Conservation (phyloP, 202 grass and related monocot genomes). For the Tripidium arundinaceum region DNA sequence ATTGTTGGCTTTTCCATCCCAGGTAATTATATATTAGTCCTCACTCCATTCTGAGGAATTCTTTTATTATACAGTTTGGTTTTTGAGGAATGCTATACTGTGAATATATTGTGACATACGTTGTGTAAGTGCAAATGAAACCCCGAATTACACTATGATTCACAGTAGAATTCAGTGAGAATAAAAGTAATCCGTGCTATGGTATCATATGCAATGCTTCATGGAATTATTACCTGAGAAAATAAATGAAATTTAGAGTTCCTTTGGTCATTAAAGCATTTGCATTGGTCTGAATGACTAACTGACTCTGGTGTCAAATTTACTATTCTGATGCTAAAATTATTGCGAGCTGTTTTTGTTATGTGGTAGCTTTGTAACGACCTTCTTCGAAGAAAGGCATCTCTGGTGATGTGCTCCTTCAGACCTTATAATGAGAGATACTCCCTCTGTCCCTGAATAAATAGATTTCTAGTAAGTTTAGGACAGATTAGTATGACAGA, state of each 20-base stretch:
- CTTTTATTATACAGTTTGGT: background rate
- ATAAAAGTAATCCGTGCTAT: constrained; percentile 4
- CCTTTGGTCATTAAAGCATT: background rate
- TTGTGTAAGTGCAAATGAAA: constrained; percentile 12
- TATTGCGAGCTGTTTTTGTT: background rate
- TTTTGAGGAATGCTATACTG: background rate
- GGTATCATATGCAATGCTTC: background rate
- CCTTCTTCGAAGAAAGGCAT: background rate
- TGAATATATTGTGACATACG: constrained; percentile 4
- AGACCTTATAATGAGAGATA: background rate
- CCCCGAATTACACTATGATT: background rate
- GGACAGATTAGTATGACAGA: no score
- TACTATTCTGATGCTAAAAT: background rate
- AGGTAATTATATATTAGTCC: constrained; percentile 49
- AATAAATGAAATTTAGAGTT: background rate
- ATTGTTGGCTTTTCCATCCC: constrained; percentile 78
- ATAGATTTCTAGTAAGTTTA: no score
- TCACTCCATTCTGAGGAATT: background rate
- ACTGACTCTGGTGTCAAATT: background rate
- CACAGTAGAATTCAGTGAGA: background rate
- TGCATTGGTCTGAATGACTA: background rate
- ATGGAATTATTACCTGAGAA: background rate
- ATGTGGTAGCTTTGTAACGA: background rate
- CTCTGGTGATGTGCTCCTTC: background rate
- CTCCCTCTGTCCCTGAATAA: no score